Base-by-base conservation (phyloP, 2,329 filamentous ascomycete species). In the Botryotinia calthae region DNA sequence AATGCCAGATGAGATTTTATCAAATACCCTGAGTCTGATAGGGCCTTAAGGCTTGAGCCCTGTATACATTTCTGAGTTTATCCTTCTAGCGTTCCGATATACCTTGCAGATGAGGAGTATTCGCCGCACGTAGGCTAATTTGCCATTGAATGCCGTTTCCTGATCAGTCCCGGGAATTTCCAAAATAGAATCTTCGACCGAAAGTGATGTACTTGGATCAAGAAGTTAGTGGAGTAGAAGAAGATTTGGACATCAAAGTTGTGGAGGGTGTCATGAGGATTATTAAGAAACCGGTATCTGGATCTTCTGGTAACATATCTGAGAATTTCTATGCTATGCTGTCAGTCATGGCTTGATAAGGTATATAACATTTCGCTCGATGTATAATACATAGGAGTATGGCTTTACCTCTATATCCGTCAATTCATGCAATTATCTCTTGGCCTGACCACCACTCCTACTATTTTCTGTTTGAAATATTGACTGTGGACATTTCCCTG, bases 101-200 rank as follows among this genome's bases (percentile, higher is more conserved):
- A 56, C 34, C 65, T n/a, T 56, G 48, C 42, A 56, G 37, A 42
- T 9, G 65, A 42, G 48, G 48, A 67, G 25, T 37, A 42, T 67
- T 67, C 48, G 48, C 65, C 18, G 34, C 48, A 28, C 65, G 31
- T 31, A 56, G 48, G 65, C 48, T 56, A 67, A 66, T 66, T 66
- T 28, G 46, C 40, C 9, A 66, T 54, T 51, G 28, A 66, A 34
- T 66, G 64, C 64, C 46, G 64, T n/a, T 66, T 66, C 25, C 64
- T 25, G 64, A 66, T 66, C 64, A 34, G 64, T 54, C 22, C 46
- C 31, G 64, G 46, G 46, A 40, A 54, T 63, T 54, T 66, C 64
- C 64, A 66, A 28, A 54, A 40, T 22, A 54, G 64, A 66, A 66
- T 66, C 31, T 40, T 54, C 46, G 31, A 28, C 64, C 64, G 64